Base-by-base conservation (phyloP, 495 filamentous ascomycete species). In the Neurospora sp. region DNA sequence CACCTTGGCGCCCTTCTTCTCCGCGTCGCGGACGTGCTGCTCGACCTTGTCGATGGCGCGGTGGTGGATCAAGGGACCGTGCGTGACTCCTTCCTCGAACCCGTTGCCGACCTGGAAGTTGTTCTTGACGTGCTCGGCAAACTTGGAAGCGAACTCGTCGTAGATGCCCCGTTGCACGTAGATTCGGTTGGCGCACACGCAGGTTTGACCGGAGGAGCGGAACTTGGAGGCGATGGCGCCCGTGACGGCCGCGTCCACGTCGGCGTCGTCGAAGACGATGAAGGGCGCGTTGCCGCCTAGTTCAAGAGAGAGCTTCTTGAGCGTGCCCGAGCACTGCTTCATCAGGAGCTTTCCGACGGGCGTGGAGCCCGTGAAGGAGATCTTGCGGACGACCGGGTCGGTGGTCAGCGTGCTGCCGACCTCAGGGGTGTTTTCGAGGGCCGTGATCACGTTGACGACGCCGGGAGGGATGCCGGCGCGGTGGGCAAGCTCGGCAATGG, bases 251-350 rank as follows among this genome's bases (percentile, higher is more conserved):
- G 83, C 81, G 72, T 93, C 92, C 44, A 97, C 81, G 77, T 97
- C 91, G 40, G 94, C 92, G 77, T 97, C 94, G 71, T 96, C 92
- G 75, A 97, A 97, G 20, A 97, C 93, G 71, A 97, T 96, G 83
- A 97, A 96, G 2, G 94, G 94, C 0, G 93, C 91, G 79, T 97
- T 97, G 27, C 94, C 94, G 68, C 94, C 94, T 0, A 97, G 87
- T 78, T 97, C 94, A 77, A 97, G 90, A 5, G 89, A 92, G 22
- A 96, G 84, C 78, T 96, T 93, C 85, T 97, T 97, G 71, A 97
- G 83, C 0, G 93, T 96, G 9, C 86, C 85, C 0, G 93, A 86
- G 27, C 89, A 88, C 83, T 96, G 94, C 81, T 91, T 89, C 91
- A 94, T 94, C 35, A 97, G 86, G 3, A 97, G 86, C 76, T 91